Conservation (phyloP, 345 rosid genomes). For the Turritis glabra region DNA sequence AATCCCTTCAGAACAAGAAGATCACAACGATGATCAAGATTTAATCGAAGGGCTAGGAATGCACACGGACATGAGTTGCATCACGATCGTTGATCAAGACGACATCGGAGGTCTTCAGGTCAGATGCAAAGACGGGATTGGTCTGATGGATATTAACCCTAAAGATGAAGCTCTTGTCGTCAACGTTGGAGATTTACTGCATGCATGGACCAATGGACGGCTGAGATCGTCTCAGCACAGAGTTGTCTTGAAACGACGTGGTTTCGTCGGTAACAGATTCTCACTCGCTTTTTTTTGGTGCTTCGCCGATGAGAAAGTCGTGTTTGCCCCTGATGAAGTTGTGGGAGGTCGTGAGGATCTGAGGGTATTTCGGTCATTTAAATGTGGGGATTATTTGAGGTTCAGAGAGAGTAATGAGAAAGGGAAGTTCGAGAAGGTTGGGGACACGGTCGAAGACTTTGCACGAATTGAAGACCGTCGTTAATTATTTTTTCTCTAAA, state of each 20-base stretch:
- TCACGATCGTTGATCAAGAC: conserved; percentile 72
- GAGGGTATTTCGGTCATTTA: conserved; percentile 59
- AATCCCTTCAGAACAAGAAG: conserved; percentile 44
- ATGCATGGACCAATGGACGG: conserved; percentile 83
- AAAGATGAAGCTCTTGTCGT: conserved; percentile 57
- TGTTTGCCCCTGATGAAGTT: conserved; percentile 63
- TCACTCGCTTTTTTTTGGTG: conserved; percentile 82
- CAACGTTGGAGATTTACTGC: conserved; percentile 78
- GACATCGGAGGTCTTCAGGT: conserved; percentile 79
- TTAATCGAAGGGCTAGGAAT: conserved; percentile 76
- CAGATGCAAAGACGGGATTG: conserved; percentile 57
- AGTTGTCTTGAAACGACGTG: conserved; percentile 51
- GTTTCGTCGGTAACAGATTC: conserved; percentile 42
- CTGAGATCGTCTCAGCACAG: conserved; percentile 75
- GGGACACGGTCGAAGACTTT: conserved; percentile 66
- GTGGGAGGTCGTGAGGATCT: conserved; percentile 43
- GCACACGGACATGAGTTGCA: conserved; percentile 92
- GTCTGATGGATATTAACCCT: conserved; percentile 55
- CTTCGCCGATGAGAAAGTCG: conserved; percentile 62
- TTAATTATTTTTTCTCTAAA: neutral
- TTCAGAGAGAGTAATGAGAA: conserved; percentile 70
- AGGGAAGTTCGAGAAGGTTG: conserved; percentile 76
- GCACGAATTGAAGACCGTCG: conserved; percentile 41
- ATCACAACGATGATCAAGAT: conserved; percentile 25
- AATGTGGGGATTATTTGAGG: conserved; percentile 62